Evolutionary conservation across 208 protist species (phyloP), one percentile per base, ranked within the genome.

Genomic region (Trypanosoma conorhini): DNA sequence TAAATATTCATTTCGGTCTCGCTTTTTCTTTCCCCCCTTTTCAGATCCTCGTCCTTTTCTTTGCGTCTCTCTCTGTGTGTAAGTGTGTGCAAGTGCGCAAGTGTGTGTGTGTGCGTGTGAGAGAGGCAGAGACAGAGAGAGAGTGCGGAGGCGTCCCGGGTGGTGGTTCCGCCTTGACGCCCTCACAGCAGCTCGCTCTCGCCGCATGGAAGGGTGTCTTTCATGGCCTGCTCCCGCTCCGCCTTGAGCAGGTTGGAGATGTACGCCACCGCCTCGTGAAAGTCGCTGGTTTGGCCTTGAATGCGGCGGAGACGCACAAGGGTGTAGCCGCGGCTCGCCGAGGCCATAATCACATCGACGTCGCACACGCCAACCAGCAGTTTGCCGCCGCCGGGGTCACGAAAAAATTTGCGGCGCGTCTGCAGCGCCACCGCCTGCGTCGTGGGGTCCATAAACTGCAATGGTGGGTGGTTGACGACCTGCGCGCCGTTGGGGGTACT

Each of bases 141-240:
- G 5, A 64, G 3, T 24, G 12, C 15, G 5, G 21, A 28, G 5
- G 15, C 33, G 7, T 7, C 33, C 33, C 7, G 33, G 33, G 33
- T 38, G 33, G 8, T 46, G 15, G 8, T 2, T 46, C 15, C 15
- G 42, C 42, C 8, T 46, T 10, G 15, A 46, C 42, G 17, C 42
- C 17, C 21, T 78, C 74, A 93, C 80, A 93, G 90, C 24, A 94
- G 79, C 62, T 94, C 91, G 65, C 91, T 96, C 52, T 96, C 91
- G 0, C 91, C 91, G 22, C 82, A 42, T n/a, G 91, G 82, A 66
- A 94, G 82, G 7, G 82, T 91, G 67, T 96, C 91, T 62, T 92
- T 74, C 65, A 89, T 87, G 22, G 91, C 91, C 70, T 94, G 86
- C 71, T 93, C 80, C 22, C 91, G 80, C 62, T 96, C 91, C 26